These are phyloP conservation scores for Magnolia kwangsiensis DNA, from an alignment of 164 flowering plant species.

Conservation along the genomic window DNA sequence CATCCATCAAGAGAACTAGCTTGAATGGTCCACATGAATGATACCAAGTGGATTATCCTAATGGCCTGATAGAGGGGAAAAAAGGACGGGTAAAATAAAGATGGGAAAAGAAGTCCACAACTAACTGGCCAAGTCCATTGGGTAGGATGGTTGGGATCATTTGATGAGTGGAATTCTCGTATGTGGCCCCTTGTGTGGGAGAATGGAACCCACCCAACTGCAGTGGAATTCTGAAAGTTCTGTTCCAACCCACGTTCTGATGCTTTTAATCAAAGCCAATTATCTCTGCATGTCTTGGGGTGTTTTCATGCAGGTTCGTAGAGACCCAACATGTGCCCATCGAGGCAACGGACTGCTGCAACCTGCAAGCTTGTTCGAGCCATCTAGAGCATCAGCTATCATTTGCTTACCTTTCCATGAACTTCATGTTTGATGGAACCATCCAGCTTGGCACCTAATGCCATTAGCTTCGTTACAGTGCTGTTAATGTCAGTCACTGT, in stretches of 20 bases:
- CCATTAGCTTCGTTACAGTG: slow-evolving; percentile 70
- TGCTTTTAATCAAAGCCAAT: not conserved
- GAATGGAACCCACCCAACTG: not conserved
- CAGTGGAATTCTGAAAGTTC: not conserved
- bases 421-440: slow-evolving; percentile 84
- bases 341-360: slow-evolving; percentile 75
- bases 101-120: not conserved
- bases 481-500: slow-evolving; percentile 66
- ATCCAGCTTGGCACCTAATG: slow-evolving; percentile 87
- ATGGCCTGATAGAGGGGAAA: not conserved
- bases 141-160: not conserved
- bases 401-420: slow-evolving; percentile 71
- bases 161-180: not conserved
- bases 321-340: slow-evolving; percentile 87
- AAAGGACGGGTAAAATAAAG: not conserved
- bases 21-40: not conserved
- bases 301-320: slow-evolving; percentile 51
- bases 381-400: not conserved
- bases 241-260: not conserved
- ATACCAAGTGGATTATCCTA: not conserved
- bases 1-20: not conserved
- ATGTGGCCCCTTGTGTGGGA: not conserved
- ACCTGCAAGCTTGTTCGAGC: slow-evolving; percentile 39
- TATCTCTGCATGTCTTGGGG: not conserved
- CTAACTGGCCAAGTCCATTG: not conserved